A percentile compares a stretch with the other conserved stretches of the same genome.
These are phyloP conservation scores for Persicaria tinctoria DNA, from an alignment of 148 eudicot genomes.

Conservation along the genomic window DNA sequence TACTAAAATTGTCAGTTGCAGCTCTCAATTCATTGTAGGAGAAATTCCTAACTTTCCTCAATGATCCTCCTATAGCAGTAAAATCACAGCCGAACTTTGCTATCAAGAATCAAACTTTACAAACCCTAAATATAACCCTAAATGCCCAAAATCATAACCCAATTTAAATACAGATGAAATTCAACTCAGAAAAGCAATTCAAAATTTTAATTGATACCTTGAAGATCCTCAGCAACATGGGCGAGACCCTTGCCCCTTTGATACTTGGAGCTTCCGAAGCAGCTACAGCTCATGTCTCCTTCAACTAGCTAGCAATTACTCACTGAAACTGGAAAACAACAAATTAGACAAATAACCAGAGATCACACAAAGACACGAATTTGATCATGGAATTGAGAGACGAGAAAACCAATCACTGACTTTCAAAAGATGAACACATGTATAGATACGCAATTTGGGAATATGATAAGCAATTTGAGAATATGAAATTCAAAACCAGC, in stretches of 20 bases:
- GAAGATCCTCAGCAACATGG: conserved; percentile 23
- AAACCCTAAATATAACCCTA: background rate
- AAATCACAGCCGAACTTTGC: background rate
- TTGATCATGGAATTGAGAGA: background rate
- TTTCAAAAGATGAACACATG: background rate
- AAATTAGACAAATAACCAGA: background rate
- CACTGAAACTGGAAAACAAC: background rate
- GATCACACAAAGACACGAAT: background rate
- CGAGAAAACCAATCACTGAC: background rate
- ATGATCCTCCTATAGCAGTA: conserved; percentile 32
- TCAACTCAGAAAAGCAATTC: background rate
- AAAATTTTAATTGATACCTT: conserved; percentile 19
- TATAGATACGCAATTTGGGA: background rate
- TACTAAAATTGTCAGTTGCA: conserved; percentile 56
- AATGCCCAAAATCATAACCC: background rate
- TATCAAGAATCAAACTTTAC: background rate
- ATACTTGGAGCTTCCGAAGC: conserved; percentile 33
- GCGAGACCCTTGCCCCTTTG: conserved; percentile 18
- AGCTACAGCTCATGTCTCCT: conserved; percentile 40
- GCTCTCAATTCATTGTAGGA: conserved; percentile 50
- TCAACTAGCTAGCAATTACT: conserved; percentile 3
- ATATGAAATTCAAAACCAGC: background rate
- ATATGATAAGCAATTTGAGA: background rate
- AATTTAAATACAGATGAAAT: background rate
- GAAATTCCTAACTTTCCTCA: conserved; percentile 47